Percentiles rank a stretch among this genome's conserved stretches.
Evolutionary conservation across 768 basidiomycete species (phyloP).

Genomic region (Neoboletus brunneissimus): DNA sequence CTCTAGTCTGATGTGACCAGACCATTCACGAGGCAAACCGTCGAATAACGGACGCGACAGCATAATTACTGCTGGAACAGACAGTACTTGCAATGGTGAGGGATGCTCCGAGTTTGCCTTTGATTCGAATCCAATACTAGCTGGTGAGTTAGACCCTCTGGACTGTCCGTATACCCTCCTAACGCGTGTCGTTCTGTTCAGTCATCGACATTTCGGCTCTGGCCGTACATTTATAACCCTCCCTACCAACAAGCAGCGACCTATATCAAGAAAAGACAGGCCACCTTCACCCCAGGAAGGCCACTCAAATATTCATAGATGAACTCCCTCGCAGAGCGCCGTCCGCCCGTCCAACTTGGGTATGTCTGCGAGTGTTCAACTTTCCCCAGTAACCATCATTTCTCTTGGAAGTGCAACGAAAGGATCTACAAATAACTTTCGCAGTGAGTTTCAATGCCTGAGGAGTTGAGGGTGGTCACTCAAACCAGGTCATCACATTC

Average conservation of each 20-base stretch:
- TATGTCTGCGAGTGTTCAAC: neutral
- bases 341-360: neutral
- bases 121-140: neutral
- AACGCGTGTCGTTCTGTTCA: neutral
- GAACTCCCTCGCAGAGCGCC: no score
- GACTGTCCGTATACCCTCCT: neutral
- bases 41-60: no score
- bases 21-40: no score
- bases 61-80: no score
- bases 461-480: no score
- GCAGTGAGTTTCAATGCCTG: no score
- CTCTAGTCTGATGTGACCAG: no score
- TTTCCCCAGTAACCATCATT: neutral
- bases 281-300: neutral
- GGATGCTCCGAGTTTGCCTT: no score
- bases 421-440: neutral
- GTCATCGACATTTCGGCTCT: neutral
- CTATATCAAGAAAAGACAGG: neutral
- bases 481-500: neutral
- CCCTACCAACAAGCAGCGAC: neutral
- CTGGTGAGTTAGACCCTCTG: neutral
- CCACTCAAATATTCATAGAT: no score
- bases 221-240: neutral
- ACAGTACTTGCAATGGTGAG: no score
- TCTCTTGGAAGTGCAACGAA: neutral